Conservation (phyloP, 2,329 filamentous ascomycete genomes). For the Pyrenophora seminiperda region DNA sequence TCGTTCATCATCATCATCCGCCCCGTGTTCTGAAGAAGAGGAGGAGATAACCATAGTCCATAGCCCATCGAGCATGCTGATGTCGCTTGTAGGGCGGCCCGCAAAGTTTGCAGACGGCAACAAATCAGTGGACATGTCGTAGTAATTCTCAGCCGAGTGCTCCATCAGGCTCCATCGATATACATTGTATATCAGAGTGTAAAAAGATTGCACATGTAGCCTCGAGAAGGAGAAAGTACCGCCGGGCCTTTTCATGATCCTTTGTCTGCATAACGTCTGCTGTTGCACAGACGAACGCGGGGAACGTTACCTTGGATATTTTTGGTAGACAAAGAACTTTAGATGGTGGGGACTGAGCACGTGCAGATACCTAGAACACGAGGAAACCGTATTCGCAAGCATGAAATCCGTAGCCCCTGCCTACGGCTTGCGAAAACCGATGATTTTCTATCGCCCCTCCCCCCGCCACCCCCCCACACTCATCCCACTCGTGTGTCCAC, state of each 20-base stretch:
- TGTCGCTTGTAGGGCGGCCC: slow-evolving; percentile 29
- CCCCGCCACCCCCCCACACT: too few species aligned
- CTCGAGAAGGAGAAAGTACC: background rate
- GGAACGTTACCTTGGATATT: background rate
- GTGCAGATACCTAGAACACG: background rate
- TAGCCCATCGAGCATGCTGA: slow-evolving; percentile 26
- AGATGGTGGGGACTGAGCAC: slow-evolving; percentile 2
- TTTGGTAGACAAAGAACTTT: slow-evolving; percentile 12
- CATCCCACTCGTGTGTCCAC: background rate
- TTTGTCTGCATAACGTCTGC: slow-evolving; percentile 7
- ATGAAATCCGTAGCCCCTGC: background rate
- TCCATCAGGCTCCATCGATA: slow-evolving; percentile 9
- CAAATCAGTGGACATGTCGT: slow-evolving; percentile 28
- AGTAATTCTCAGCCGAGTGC: slow-evolving; percentile 23
- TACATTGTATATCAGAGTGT: background rate
- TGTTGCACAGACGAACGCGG: slow-evolving; percentile 7
- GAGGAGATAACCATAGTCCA: slow-evolving; percentile 17
- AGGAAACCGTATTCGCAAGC: background rate
- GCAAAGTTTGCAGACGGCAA: slow-evolving; percentile 34
- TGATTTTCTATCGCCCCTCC: slow-evolving; percentile 1
- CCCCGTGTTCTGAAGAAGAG: slow-evolving; percentile 16
- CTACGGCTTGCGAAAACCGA: background rate
- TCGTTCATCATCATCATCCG: slow-evolving; percentile 15
- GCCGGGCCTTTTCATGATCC: background rate
- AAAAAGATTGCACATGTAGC: background rate